Base-by-base conservation (phyloP, 2,329 filamentous ascomycete species). In the Aspergillus clavatus region DNA sequence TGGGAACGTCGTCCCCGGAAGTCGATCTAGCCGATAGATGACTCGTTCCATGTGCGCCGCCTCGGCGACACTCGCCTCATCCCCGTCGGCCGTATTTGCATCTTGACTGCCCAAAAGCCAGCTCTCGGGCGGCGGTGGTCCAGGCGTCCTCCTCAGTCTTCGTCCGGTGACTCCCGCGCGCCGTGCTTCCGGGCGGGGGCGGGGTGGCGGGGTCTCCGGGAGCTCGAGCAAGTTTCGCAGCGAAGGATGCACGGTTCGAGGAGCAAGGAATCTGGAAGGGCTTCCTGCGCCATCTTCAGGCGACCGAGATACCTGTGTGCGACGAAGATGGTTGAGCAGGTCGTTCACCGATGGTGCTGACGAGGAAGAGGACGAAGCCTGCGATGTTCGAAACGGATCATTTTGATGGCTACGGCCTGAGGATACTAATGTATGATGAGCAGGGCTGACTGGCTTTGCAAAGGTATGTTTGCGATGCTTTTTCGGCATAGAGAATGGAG, bases 251-350 rank as follows among this genome's bases (percentile, higher is more conserved):
- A 75, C 61, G 0, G 72, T 72, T 36, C 64, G 59, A 8, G 63
- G 54, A 1, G 59, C 47, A 2, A 59, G 46, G 37, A 60, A 51
- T 29, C 47, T 50, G 5, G 54, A 40, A 5, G 51, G 45, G 22
- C 38, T 52, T 14, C 52, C 35, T 7, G 50, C 19, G 7, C 48
- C 51, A 31, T 57, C 56, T 1, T 57, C 54, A 7, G 52, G 22
- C 21, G 59, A 42, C 21, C 40, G 45, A 29, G 57, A 56, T 7
- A 64, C 53, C 48, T 73, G 71, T 1, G 68, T 68, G 29, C 67
- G 68, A 27, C 72, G 71, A 8, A 75, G 70, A 31, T 73, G 71
- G 38, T 63, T 59, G 47, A 75, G 72, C 48, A 74, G 58, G 45
- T 73, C 72, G 50, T 74, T 75, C 52, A 75, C 72, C 5, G 71